A percentile compares a stretch with the other conserved stretches of the same genome.
These are phyloP conservation scores for Plantago elongata DNA, from an alignment of 257 asterid species.

Conservation along the genomic window DNA sequence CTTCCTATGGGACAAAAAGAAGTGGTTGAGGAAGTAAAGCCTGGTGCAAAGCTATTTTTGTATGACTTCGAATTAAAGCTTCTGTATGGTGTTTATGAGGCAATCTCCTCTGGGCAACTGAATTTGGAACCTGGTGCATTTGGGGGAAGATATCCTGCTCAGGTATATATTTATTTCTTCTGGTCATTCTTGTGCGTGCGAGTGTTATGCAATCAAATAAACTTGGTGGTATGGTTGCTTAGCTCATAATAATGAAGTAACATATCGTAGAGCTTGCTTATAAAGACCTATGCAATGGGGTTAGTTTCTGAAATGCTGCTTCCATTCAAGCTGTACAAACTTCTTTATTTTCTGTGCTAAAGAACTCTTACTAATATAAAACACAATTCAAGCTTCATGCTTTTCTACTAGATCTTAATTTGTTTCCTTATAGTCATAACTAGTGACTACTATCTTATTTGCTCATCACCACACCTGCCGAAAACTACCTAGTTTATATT, in stretches of 20 bases:
- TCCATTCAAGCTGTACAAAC: no score
- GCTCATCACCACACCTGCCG: background rate
- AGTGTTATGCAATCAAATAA: no score
- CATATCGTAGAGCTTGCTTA: no score
- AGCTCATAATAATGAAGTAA: no score
- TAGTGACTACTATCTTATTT: background rate
- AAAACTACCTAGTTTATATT: background rate
- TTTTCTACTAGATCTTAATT: background rate
- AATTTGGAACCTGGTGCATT: conserved; percentile 77
- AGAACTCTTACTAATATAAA: no score
- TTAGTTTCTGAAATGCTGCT: no score
- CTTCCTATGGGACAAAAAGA: conserved; percentile 49
- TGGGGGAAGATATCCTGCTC: conserved; percentile 71
- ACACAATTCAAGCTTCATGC: conserved; percentile 9
- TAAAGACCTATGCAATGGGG: no score
- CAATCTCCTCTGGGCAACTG: conserved; percentile 52
- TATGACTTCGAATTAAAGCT: conserved; percentile 56
- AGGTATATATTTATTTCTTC: conserved; percentile 37
- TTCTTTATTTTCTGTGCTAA: no score
- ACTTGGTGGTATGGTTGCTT: no score
- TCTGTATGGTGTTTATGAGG: conserved; percentile 72
- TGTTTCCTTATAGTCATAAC: background rate
- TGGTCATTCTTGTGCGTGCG: no score
- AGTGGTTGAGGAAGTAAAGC: conserved; percentile 51
- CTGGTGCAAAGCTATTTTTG: conserved; percentile 67